These are phyloP conservation scores for Helianthus annuus DNA, from an alignment of 129 eudicot species.

Conservation along the genomic window DNA sequence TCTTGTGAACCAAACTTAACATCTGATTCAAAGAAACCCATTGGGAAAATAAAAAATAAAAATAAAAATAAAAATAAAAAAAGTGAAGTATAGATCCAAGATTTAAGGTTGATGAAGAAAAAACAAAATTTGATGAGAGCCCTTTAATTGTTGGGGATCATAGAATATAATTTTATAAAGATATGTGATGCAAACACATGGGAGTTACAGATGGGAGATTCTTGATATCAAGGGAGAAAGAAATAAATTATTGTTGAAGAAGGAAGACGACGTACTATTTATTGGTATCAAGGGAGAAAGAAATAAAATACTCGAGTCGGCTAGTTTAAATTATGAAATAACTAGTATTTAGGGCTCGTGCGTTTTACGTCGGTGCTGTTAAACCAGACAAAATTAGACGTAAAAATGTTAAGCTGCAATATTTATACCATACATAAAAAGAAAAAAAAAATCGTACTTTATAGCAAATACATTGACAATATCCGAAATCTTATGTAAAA, in stretches of 20 bases:
- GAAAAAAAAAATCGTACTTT: no score
- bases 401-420: no score
- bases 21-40: constrained; percentile 26
- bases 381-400: no score
- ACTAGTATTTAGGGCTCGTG: no score
- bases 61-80: no score
- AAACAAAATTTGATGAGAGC: not conserved
- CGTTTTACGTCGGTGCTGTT: no score
- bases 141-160: constrained; percentile 3
- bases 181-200: constrained; percentile 27
- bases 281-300: not conserved
- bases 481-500: no score
- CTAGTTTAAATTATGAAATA: no score
- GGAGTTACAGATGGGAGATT: constrained; percentile 25
- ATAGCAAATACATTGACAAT: no score
- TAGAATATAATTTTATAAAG: not conserved
- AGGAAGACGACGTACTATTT: not conserved
- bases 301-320: no score
- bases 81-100: constrained; percentile 13
- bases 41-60: not conserved
- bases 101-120: not conserved
- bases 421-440: no score
- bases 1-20: constrained; percentile 41
- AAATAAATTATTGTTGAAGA: constrained; percentile 1
- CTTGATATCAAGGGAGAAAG: not conserved